Conservation (phyloP, 2,329 filamentous ascomycete genomes). For the Penicillium concentricum region DNA sequence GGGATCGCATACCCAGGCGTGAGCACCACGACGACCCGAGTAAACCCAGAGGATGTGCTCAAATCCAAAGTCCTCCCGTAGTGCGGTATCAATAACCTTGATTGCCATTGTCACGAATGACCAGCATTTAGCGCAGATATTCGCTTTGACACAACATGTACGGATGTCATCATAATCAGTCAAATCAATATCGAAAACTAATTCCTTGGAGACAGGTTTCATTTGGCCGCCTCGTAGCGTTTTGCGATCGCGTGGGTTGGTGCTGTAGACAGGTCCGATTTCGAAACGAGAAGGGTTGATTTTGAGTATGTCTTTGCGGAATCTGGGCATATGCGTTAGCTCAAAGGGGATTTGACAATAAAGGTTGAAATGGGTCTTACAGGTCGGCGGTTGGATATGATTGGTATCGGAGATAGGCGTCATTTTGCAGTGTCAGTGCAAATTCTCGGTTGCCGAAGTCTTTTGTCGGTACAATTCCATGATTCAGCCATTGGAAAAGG, state of each 20-base stretch:
- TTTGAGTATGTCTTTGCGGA: constrained; percentile 87
- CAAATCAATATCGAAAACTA: constrained; percentile 99
- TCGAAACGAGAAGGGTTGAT: constrained; percentile 93
- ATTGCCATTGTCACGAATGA: constrained; percentile 97
- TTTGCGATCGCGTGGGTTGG: constrained; percentile 92
- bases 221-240: constrained; percentile 75
- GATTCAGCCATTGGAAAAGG: constrained; percentile 97
- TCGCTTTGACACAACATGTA: constrained; percentile 90
- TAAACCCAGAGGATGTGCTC: constrained; percentile 98
- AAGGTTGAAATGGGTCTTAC: constrained; percentile 34
- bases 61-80: constrained; percentile 95
- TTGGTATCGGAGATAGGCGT: constrained; percentile 90
- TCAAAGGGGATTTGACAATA: neutral
- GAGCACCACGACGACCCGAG: constrained; percentile 90
- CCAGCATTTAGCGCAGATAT: constrained; percentile 94
- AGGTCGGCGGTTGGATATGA: constrained; percentile 68
- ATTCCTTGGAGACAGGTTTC: constrained; percentile 83
- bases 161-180: constrained; percentile 97
- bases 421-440: constrained; percentile 89
- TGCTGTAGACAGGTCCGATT: constrained; percentile 94
- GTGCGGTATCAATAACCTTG: constrained; percentile 81
- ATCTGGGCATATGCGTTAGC: constrained; percentile 47
- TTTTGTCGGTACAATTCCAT: constrained; percentile 77
- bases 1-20: constrained; percentile 97
- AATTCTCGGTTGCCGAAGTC: constrained; percentile 96